Evolutionary conservation across 1,284 basidiomycete genomes (phyloP).

Genomic region (Somion occarium): DNA sequence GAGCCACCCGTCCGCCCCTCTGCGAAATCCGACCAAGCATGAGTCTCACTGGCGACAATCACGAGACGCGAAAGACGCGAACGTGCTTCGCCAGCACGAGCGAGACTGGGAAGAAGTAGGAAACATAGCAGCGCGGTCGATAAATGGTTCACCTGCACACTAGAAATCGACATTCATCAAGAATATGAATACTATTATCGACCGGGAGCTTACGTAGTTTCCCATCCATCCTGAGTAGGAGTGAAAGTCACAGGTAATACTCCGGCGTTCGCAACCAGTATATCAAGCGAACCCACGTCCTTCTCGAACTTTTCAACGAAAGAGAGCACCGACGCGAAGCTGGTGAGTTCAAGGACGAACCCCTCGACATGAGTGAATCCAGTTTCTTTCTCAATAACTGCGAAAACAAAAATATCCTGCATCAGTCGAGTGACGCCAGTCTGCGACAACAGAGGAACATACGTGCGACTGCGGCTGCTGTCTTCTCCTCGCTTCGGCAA

Average conservation of each 20-base stretch:
- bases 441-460: background rate
- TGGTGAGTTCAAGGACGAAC: conserved; percentile 26
- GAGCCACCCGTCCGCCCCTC: background rate
- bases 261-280: conserved; percentile 31
- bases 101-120: conserved; percentile 25
- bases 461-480: background rate
- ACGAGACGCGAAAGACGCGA: conserved; percentile 18
- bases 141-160: conserved; percentile 29
- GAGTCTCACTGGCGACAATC: conserved; percentile 23
- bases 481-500: conserved; percentile 22
- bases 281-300: conserved; percentile 27
- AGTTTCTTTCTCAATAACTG: conserved; percentile 24
- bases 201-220: conserved; percentile 18
- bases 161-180: conserved; percentile 7
- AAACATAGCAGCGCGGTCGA: conserved; percentile 23
- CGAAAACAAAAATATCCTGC: background rate
- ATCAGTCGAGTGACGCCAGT: background rate
- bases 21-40: conserved; percentile 12
- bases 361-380: conserved; percentile 23
- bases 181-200: background rate
- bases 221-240: conserved; percentile 27
- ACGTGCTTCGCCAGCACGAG: conserved; percentile 13
- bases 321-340: conserved; percentile 23
- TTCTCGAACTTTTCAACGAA: conserved; percentile 27
- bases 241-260: conserved; percentile 15